Evolutionary conservation across 371 early-diverging fungal species (phyloP).

Genomic region (Actinomortierella wolfii): DNA sequence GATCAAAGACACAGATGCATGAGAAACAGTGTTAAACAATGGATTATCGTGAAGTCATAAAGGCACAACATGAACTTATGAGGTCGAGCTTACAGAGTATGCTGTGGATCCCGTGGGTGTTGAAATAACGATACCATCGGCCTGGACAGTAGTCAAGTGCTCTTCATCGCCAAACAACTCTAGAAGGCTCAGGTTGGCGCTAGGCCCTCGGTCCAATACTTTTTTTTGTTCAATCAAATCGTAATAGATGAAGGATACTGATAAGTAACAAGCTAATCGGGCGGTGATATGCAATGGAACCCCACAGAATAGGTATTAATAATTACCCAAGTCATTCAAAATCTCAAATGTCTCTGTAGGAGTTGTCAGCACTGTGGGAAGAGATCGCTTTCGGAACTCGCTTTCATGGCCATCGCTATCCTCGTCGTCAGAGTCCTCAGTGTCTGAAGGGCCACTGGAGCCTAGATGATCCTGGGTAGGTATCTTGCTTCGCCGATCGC

Average conservation of each 20-base stretch:
- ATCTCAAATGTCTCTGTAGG: conserved; percentile 60
- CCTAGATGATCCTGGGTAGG: not conserved
- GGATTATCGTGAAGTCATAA: too few species aligned
- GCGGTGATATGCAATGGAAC: too few species aligned
- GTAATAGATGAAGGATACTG: not conserved
- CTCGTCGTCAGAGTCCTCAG: conserved; percentile 22
- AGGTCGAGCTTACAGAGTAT: conserved; percentile 82
- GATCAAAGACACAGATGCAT: too few species aligned
- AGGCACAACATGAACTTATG: too few species aligned
- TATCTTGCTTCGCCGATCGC: conserved; percentile 7
- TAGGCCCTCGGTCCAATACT: conserved; percentile 89
- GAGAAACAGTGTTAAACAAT: too few species aligned
- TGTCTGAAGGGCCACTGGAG: too few species aligned
- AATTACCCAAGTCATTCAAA: conserved; percentile 67
- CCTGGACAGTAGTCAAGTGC: conserved; percentile 84
- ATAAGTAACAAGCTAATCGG: not conserved
- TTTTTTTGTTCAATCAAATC: not conserved
- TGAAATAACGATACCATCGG: conserved; percentile 90
- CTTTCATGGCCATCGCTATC: conserved; percentile 10
- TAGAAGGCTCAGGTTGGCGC: conserved; percentile 83
- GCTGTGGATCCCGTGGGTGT: conserved; percentile 97
- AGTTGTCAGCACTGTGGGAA: conserved; percentile 34
- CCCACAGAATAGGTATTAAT: too few species aligned
- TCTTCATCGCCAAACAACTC: conserved; percentile 90
- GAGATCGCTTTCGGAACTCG: conserved; percentile 5